phyloP scores from a whole-genome alignment of 352 stramenopile species.

The Pythium guiyangense region DNA sequence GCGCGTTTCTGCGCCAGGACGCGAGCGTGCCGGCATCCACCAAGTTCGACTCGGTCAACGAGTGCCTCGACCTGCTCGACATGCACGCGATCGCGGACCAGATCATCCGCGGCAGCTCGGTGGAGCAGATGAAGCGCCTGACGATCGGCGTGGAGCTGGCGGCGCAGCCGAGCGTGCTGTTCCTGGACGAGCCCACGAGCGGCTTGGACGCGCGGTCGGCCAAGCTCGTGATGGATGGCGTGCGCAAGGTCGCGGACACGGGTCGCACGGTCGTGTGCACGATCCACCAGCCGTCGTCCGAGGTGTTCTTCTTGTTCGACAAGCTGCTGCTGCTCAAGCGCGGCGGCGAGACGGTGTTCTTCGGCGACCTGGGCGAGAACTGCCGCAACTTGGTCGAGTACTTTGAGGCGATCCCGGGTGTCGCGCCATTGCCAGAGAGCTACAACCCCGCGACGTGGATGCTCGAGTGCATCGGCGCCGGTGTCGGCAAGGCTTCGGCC shows the following conservation, averaged over 20 bases:
- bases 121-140: conserved; percentile 30
- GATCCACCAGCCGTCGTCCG: too few relatives aligned
- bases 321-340: too few relatives aligned
- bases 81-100: conserved; percentile 15
- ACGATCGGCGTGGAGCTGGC: conserved; percentile 55
- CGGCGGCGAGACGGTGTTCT: too few relatives aligned
- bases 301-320: too few relatives aligned
- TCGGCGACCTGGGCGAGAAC: too few relatives aligned
- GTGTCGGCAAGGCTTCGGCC: too few relatives aligned
- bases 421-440: too few relatives aligned
- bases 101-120: conserved; percentile 18
- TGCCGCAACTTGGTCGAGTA: too few relatives aligned
- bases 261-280: too few relatives aligned
- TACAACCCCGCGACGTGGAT: conserved; percentile 30
- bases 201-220: conserved; percentile 77
- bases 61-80: conserved; percentile 14
- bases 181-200: conserved; percentile 63
- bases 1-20: conserved; percentile 48
- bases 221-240: too few relatives aligned
- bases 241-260: too few relatives aligned
- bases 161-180: conserved; percentile 64
- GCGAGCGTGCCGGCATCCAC: conserved; percentile 12
- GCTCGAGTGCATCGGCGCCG: conserved; percentile 20
- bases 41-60: conserved; percentile 13
- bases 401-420: too few relatives aligned